These are phyloP conservation scores for Cyclaneusma minus DNA, from an alignment of 2,329 filamentous ascomycete species.

Conservation along the genomic window DNA sequence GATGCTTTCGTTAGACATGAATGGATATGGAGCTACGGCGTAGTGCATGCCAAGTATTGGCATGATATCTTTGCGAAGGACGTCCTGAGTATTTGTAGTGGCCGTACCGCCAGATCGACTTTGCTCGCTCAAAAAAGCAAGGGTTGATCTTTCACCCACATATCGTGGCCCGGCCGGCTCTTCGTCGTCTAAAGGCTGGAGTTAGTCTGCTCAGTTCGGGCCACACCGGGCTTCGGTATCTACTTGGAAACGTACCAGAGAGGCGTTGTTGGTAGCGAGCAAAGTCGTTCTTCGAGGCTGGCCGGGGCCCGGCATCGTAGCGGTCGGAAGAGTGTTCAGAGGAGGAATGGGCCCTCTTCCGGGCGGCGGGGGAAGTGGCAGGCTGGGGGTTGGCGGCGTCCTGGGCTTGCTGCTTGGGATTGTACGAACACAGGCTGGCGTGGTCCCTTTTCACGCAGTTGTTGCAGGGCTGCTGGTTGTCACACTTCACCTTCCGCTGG, in stretches of 20 bases:
- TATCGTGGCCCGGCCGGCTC: slow-evolving; percentile 42
- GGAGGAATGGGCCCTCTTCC: background rate
- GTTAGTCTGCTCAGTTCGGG: too few relatives aligned
- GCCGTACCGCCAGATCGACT: slow-evolving; percentile 30
- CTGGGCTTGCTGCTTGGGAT: slow-evolving; percentile 38
- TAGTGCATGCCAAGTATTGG: slow-evolving; percentile 51
- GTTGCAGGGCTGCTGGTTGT: slow-evolving; percentile 53
- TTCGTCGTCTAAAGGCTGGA: slow-evolving; percentile 34
- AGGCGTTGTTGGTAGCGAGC: too few relatives aligned
- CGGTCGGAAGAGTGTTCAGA: background rate
- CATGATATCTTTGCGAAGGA: slow-evolving; percentile 47
- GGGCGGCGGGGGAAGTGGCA: slow-evolving; percentile 3
- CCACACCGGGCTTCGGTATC: too few relatives aligned
- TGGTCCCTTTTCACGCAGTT: slow-evolving; percentile 54
- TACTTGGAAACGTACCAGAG: too few relatives aligned
- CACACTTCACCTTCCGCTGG: slow-evolving; percentile 54
- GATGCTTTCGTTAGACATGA: slow-evolving; percentile 49
- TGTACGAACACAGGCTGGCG: slow-evolving; percentile 49
- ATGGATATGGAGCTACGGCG: slow-evolving; percentile 44
- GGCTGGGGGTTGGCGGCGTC: slow-evolving; percentile 3
- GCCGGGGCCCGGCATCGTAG: too few relatives aligned
- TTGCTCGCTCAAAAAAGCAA: slow-evolving; percentile 47
- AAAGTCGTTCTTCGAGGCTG: too few relatives aligned
- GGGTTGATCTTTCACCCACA: slow-evolving; percentile 52
- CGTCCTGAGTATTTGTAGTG: slow-evolving; percentile 27